phyloP scores from a whole-genome alignment of 2,329 filamentous ascomycete species.

The Teratosphaeria epicoccoides region DNA sequence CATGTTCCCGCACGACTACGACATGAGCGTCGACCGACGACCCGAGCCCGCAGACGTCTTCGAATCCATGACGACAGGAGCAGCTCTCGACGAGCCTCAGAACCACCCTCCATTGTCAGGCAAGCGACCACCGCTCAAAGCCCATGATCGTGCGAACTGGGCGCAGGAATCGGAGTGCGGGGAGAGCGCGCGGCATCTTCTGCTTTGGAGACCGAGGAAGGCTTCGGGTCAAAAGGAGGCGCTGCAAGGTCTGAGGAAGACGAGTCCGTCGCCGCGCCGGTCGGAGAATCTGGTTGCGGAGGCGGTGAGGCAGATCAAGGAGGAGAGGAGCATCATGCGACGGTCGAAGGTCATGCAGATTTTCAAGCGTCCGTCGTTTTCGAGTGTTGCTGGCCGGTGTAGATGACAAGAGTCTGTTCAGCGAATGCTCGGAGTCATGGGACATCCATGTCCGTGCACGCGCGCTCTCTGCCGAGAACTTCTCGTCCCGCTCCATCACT shows the following conservation, averaged over 20 bases:
- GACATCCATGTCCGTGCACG: no score
- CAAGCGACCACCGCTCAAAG: not conserved
- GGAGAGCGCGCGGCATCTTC: constrained; percentile 5
- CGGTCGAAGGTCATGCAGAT: constrained; percentile 9
- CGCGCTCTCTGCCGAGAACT: no score
- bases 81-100: not conserved
- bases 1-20: not conserved
- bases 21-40: not conserved
- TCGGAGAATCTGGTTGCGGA: constrained; percentile 9
- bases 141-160: constrained; percentile 15
- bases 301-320: constrained; percentile 10
- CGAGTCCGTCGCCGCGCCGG: not conserved
- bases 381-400: no score
- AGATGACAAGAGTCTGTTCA: no score
- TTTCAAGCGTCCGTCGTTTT: constrained; percentile 3
- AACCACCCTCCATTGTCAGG: not conserved
- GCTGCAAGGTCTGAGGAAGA: not conserved
- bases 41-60: not conserved
- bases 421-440: no score
- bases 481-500: no score
- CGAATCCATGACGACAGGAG: not conserved
- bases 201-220: constrained; percentile 2
- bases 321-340: constrained; percentile 7
- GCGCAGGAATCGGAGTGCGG: constrained; percentile 12
- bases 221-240: not conserved